Evolutionary conservation across 306 rosid genomes (phyloP).

Genomic region (Comarum palustre): DNA sequence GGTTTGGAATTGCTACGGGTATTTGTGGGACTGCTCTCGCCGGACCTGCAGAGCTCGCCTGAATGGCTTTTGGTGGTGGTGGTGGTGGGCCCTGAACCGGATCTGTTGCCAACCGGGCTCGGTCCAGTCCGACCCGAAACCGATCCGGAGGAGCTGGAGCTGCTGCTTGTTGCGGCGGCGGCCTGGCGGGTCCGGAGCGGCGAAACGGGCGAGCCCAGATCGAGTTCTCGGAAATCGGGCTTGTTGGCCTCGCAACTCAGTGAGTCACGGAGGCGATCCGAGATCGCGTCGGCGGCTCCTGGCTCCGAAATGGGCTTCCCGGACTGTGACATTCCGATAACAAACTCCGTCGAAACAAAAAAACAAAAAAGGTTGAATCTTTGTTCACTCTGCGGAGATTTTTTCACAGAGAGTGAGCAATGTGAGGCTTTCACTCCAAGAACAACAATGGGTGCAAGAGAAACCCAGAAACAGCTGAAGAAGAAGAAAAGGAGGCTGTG

Average conservation of each 20-base stretch:
- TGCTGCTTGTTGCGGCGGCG: constrained; percentile 54
- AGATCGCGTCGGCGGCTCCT: constrained; percentile 38
- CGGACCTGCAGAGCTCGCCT: constrained; percentile 88
- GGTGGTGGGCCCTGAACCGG: constrained; percentile 54
- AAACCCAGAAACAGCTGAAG: constrained; percentile 21
- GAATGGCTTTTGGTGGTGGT: constrained; percentile 65
- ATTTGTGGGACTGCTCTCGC: constrained; percentile 70
- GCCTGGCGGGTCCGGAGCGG: constrained; percentile 63
- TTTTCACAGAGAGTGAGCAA: constrained; percentile 32
- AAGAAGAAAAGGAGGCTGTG: constrained; percentile 27
- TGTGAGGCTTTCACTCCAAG: constrained; percentile 24
- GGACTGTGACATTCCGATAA: constrained; percentile 65
- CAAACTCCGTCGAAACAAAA: background rate
- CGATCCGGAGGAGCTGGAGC: constrained; percentile 94
- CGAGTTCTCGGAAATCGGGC: constrained; percentile 82
- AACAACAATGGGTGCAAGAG: constrained; percentile 9
- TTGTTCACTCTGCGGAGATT: background rate
- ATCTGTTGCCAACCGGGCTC: constrained; percentile 41
- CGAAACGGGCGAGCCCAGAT: constrained; percentile 95
- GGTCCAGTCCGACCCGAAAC: constrained; percentile 71
- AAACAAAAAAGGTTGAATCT: constrained; percentile 5
- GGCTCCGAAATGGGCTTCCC: constrained; percentile 53
- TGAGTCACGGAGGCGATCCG: constrained; percentile 61
- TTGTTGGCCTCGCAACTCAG: constrained; percentile 64
- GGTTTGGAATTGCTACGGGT: constrained; percentile 31